Evolutionary conservation across 2,329 filamentous ascomycete species (phyloP).

Genomic region (Botryotinia calthae): DNA sequence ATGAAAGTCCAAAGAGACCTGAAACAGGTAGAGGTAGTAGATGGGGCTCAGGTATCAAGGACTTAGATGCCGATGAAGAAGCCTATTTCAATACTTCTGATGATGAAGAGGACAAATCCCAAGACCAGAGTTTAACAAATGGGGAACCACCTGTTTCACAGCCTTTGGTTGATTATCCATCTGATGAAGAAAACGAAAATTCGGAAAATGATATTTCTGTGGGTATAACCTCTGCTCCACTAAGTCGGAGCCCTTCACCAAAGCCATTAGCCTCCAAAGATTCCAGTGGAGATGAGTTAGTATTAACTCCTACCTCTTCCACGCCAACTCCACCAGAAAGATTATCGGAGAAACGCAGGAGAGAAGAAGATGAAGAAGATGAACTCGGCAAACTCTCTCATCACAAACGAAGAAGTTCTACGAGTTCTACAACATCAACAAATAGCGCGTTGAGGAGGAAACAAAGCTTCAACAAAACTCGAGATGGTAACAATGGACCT

Average conservation of each 20-base stretch:
- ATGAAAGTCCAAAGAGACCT: slow-evolving; percentile 46
- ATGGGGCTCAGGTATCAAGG: slow-evolving; percentile 68
- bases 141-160: slow-evolving; percentile 62
- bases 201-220: slow-evolving; percentile 48
- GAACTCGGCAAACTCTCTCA: slow-evolving; percentile 80
- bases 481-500: slow-evolving; percentile 42
- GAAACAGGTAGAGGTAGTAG: slow-evolving; percentile 56
- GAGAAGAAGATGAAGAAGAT: slow-evolving; percentile 92
- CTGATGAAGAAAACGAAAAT: slow-evolving; percentile 81
- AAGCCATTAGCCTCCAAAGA: slow-evolving; percentile 28
- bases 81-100: slow-evolving; percentile 93
- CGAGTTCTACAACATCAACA: slow-evolving; percentile 39
- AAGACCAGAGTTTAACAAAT: slow-evolving; percentile 49
- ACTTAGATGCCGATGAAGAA: slow-evolving; percentile 82
- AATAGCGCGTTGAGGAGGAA: slow-evolving; percentile 43
- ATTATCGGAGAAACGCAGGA: slow-evolving; percentile 81
- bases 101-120: slow-evolving; percentile 64
- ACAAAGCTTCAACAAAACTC: slow-evolving; percentile 45
- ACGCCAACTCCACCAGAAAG: slow-evolving; percentile 64
- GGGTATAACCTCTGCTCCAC: slow-evolving; percentile 24
- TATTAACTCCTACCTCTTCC: slow-evolving; percentile 32
- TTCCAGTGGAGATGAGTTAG: slow-evolving; percentile 26
- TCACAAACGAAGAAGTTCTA: slow-evolving; percentile 57
- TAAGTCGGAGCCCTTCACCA: slow-evolving; percentile 28
- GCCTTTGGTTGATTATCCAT: slow-evolving; percentile 86